Percentiles rank a stretch among this genome's conserved stretches.
Evolutionary conservation across 345 rosid species (phyloP).

Genomic region (Odontarrhena argentea): DNA sequence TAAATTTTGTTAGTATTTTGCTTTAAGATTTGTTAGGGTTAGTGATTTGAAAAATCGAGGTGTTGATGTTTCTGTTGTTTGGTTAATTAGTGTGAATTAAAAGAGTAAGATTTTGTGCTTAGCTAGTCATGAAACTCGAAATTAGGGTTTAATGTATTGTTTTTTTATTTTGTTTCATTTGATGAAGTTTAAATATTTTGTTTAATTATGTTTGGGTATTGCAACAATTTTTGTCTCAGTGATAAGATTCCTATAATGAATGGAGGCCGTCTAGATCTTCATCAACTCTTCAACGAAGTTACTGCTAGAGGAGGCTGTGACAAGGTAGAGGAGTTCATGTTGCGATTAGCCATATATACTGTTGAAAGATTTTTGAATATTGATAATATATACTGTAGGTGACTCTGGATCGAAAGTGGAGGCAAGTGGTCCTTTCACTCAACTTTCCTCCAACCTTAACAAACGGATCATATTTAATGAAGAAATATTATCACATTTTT

Average conservation of each 20-base stretch:
- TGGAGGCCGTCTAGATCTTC: constrained; percentile 73
- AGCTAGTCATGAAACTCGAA: background rate
- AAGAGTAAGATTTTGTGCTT: too few relatives aligned
- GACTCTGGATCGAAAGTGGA: constrained; percentile 77
- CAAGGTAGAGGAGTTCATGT: constrained; percentile 39
- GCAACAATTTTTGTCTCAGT: constrained; percentile 19
- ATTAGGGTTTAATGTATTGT: background rate
- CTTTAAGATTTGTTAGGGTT: too few relatives aligned
- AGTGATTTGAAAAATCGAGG: too few relatives aligned
- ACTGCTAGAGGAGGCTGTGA: constrained; percentile 87
- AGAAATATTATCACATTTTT: constrained; percentile 72
- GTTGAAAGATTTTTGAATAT: constrained; percentile 9
- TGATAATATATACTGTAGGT: constrained; percentile 49
- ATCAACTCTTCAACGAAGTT: constrained; percentile 83
- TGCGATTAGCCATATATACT: constrained; percentile 20
- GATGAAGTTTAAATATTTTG: background rate
- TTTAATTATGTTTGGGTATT: background rate
- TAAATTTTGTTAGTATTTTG: too few relatives aligned
- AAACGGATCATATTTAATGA: constrained; percentile 77
- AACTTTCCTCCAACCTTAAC: constrained; percentile 83
- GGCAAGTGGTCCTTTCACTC: constrained; percentile 73
- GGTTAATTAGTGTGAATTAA: too few relatives aligned
- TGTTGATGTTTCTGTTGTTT: too few relatives aligned
- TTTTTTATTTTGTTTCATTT: constrained; percentile 9
- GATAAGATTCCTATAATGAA: constrained; percentile 83